These are phyloP conservation scores for Ophiostoma piceae DNA, from an alignment of 2,329 filamentous ascomycete genomes.

Conservation along the genomic window DNA sequence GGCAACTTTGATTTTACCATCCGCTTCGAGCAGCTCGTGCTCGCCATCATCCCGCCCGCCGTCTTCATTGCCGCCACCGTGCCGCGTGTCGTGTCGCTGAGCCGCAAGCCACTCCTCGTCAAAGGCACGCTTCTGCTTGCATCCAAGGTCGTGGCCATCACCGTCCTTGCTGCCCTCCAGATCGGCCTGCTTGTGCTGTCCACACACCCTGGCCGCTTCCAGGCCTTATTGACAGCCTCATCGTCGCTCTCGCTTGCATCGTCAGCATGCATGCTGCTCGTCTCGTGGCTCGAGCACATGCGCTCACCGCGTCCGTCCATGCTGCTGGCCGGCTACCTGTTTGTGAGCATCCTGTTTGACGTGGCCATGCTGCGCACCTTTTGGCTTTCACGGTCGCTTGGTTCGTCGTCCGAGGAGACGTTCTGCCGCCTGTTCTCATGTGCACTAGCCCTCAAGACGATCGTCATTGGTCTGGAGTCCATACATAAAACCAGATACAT, in stretches of 20 bases:
- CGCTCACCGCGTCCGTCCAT: conserved; percentile 37
- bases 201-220: background rate
- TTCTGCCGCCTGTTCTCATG: background rate
- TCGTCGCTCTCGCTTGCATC: background rate
- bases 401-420: background rate
- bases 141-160: background rate
- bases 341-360: conserved; percentile 43
- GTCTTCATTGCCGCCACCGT: conserved; percentile 38
- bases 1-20: conserved; percentile 49
- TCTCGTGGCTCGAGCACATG: background rate
- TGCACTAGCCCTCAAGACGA: background rate
- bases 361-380: conserved; percentile 40
- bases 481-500: conserved; percentile 25
- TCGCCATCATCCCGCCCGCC: conserved; percentile 41
- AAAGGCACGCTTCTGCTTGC: background rate
- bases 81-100: conserved; percentile 35
- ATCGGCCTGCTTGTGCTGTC: conserved; percentile 1
- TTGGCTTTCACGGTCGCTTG: conserved; percentile 34
- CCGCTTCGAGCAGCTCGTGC: conserved; percentile 44
- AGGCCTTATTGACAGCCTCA: background rate
- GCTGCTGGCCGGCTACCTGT: conserved; percentile 40
- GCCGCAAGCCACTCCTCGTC: background rate
- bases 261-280: background rate
- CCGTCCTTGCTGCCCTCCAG: background rate
- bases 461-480: background rate